Percentiles rank a stretch among this genome's conserved stretches.
phyloP scores from a whole-genome alignment of 768 basidiomycete species.

The Crepidotus variabilis region DNA sequence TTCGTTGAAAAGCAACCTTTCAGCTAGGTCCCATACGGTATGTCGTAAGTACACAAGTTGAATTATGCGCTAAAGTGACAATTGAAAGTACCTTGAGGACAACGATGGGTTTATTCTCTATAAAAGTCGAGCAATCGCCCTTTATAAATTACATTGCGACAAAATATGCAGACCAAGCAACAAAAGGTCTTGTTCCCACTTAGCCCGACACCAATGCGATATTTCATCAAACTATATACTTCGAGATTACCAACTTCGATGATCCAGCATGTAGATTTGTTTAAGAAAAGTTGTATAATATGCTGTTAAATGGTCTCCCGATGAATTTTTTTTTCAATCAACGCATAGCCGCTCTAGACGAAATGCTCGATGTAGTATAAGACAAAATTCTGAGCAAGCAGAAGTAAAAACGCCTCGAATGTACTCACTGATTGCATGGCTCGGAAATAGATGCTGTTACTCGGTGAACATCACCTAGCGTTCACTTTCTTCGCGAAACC shows the following conservation, averaged over 20 bases:
- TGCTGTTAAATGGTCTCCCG: conserved; percentile 27
- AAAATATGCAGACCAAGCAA: conserved; percentile 51
- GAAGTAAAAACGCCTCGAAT: too few species aligned
- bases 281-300: conserved; percentile 50
- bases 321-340: conserved; percentile 23
- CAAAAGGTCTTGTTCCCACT: conserved; percentile 44
- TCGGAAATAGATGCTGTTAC: too few species aligned
- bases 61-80: neutral
- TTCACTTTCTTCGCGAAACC: too few species aligned
- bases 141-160: conserved; percentile 55
- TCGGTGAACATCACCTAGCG: too few species aligned
- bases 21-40: conserved; percentile 57
- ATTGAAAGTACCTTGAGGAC: too few species aligned
- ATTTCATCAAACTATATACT: conserved; percentile 45
- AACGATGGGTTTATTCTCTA: conserved; percentile 61
- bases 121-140: conserved; percentile 58
- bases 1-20: conserved; percentile 58
- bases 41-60: conserved; percentile 30
- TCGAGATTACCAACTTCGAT: conserved; percentile 54
- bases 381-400: conserved; percentile 50
- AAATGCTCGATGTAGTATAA: conserved; percentile 47
- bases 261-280: conserved; percentile 31
- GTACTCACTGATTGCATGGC: too few species aligned
- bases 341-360: conserved; percentile 24
- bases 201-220: conserved; percentile 33